Evolutionary conservation across 2,329 filamentous ascomycete genomes (phyloP), one percentile per base, ranked within the genome.

Genomic region (Epichloe sp.): DNA sequence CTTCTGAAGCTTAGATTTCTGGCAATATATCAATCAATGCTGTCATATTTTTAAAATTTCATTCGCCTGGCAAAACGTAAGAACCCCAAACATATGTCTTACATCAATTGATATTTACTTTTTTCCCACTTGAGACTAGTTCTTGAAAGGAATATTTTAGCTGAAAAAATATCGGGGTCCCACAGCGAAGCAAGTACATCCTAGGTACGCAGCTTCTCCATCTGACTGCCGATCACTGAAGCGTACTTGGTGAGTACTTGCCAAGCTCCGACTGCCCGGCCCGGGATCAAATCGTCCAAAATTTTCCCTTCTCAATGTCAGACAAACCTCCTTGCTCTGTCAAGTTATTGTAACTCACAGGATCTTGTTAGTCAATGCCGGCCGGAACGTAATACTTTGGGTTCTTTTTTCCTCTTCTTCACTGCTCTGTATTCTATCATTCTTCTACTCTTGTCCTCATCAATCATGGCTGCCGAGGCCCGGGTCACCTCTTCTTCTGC

Each of bases 401-500:
- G 56, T 52, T 38, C 46, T 51, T 42, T 55, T 44, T 54, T 52
- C 50, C 53, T 55, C 56, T 31, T 55, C 53, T 55, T 56, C 54
- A 52, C 38, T 17, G 40, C 44, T 47, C 54, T 57, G 52, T 54
- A 53, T 55, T 52, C 49, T 56, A 55, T 37, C 50, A 43, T 54
- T 48, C 51, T 38, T 44, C 50, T 53, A 47, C 49, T 51, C 47
- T 49, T 44, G 31, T 49, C 41, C 42, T 37, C 53, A 40, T 52
- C 44, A 56, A 65, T 55, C 49, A 67, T 67, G 65, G 62, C 65
- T 56, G 64, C 62, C 55, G 59, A 65, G 55, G 57, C 56, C 53
- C 57, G 56, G 45, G 31, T 43, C 23, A 37, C 51, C 53, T 58
- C 62, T 55, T 58, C 61, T 59, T 54, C 59, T 49, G 53, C 59